Evolutionary conservation across 495 filamentous ascomycete genomes (phyloP), one percentile per base, ranked within the genome.

Genomic region (Hypomontagnella submonticulosa): DNA sequence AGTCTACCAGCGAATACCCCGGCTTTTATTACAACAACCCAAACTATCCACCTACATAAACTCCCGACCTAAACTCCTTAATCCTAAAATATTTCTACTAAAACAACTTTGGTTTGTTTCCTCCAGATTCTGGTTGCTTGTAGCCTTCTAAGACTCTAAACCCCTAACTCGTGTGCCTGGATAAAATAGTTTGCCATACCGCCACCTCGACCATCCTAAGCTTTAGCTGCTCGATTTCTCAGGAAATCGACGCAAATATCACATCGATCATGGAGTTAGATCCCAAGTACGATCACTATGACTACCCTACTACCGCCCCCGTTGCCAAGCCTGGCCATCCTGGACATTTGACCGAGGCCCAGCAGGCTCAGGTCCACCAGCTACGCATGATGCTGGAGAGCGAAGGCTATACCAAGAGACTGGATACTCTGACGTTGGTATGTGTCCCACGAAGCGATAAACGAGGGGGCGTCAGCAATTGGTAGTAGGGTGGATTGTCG

Each of bases 281-380:
- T 76, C 83, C 91, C 69, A 97, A 96, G 78, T 97, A 97, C 83
- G 94, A 99, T 78, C 78, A 94, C 80, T 97, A 96, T 80, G 94
- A 97, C 74, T 98, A 83, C 80, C 95, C 95, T 50, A 93, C 88
- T 51, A 92, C 84, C 19, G 86, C 89, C 41, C 87, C 91, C 37
- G 83, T 84, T 44, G 70, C 82, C 9, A 84, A 88, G 68, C 78
- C 80, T 64, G 95, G 95, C 43, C 95, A 97, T 76, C 89, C 95
- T 56, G 95, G 95, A 71, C 87, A 94, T 75, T 90, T 94, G 69
- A 97, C 90, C 20, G 82, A 85, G 33, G 85, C 90, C 72, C 93
- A 99, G 79, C 91, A 98, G 86, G 93, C 91, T 38, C 87, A 92
- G 78, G 91, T 98, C 43, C 79, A 85, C 74, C 90, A 96, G 79